These are phyloP conservation scores for Plasmopara viticola DNA, from an alignment of 352 stramenopile genomes.

Conservation along the genomic window DNA sequence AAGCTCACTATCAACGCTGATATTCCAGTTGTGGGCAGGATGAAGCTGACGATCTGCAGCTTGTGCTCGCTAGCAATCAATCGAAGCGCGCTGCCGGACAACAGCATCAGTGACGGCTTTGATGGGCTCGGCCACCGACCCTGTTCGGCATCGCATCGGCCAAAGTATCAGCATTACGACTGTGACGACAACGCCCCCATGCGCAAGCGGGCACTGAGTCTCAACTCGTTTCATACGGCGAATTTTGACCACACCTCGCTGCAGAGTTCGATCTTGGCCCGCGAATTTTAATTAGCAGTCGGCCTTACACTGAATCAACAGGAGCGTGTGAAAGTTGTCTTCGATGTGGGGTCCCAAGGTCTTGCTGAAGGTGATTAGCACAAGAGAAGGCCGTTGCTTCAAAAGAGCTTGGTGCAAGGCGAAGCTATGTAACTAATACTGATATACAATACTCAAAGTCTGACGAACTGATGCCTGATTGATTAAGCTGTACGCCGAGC, in stretches of 20 bases:
- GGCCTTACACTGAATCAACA: too few species aligned
- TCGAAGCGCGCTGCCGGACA: conserved; percentile 50
- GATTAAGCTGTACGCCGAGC: too few species aligned
- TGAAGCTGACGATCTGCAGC: conserved; percentile 84
- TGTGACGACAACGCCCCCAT: conserved; percentile 22
- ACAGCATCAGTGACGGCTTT: conserved; percentile 32
- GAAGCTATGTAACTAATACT: too few species aligned
- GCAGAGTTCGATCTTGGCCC: conserved; percentile 35
- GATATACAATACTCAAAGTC: too few species aligned
- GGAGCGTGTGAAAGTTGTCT: too few species aligned
- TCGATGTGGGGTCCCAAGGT: too few species aligned
- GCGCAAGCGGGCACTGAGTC: conserved; percentile 48
- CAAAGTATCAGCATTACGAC: conserved; percentile 24
- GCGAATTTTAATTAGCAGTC: conserved; percentile 29
- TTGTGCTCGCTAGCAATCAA: conserved; percentile 74
- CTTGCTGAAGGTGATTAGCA: too few species aligned
- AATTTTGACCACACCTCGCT: conserved; percentile 73
- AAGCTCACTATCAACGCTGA: conserved; percentile 74
- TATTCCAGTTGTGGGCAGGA: conserved; percentile 74
- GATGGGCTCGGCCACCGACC: conserved; percentile 30
- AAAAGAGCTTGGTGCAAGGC: too few species aligned
- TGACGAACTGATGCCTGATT: too few species aligned
- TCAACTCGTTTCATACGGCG: conserved; percentile 76
- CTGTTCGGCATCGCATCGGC: conserved; percentile 38
- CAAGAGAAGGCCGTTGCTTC: too few species aligned